Percentiles rank a stretch among this genome's conserved stretches.
These are phyloP conservation scores for Coemansia furcata DNA, from an alignment of 192 early-diverging fungal genomes.

Conservation along the genomic window DNA sequence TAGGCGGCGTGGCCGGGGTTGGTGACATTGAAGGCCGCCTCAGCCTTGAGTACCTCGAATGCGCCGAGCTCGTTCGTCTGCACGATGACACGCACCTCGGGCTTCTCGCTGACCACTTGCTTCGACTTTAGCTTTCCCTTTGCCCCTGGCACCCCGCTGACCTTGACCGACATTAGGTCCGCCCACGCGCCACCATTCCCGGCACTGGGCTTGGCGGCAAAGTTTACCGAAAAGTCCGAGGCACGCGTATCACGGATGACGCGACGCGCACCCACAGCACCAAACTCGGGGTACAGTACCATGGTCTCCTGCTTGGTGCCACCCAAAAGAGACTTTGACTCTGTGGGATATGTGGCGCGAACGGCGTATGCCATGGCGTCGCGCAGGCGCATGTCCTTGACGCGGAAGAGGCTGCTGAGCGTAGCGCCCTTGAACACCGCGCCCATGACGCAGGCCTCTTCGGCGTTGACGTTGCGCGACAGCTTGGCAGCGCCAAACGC, in stretches of 20 bases:
- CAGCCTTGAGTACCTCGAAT: slow-evolving; percentile 61
- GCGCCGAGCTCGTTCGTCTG: slow-evolving; percentile 78
- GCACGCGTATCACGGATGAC: slow-evolving; percentile 79
- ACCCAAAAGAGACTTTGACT: slow-evolving; percentile 62
- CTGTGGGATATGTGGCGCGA: slow-evolving; percentile 45
- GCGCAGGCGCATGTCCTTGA: slow-evolving; percentile 82
- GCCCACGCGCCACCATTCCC: slow-evolving; percentile 31
- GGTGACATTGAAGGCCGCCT: slow-evolving; percentile 53
- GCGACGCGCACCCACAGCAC: slow-evolving; percentile 76
- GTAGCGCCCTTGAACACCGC: slow-evolving; percentile 86
- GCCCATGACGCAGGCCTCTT: slow-evolving; percentile 91
- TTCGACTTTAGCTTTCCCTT: slow-evolving; percentile 62
- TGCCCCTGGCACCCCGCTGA: slow-evolving; percentile 71
- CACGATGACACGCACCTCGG: slow-evolving; percentile 83
- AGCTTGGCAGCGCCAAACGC: slow-evolving; percentile 81
- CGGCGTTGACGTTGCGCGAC: slow-evolving; percentile 91
- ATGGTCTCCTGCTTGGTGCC: slow-evolving; percentile 36
- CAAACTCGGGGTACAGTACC: slow-evolving; percentile 52
- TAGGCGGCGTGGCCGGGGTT: slow-evolving; percentile 40
- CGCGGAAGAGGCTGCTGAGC: slow-evolving; percentile 81
- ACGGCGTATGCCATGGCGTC: slow-evolving; percentile 66
- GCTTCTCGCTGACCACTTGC: slow-evolving; percentile 54
- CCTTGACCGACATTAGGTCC: slow-evolving; percentile 43
- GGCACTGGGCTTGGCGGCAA: slow-evolving; percentile 73
- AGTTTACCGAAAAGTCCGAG: slow-evolving; percentile 58